Evolutionary conservation across 352 stramenopile species (phyloP), one percentile per base, ranked within the genome.

Genomic region (Lagenidium sp.): DNA sequence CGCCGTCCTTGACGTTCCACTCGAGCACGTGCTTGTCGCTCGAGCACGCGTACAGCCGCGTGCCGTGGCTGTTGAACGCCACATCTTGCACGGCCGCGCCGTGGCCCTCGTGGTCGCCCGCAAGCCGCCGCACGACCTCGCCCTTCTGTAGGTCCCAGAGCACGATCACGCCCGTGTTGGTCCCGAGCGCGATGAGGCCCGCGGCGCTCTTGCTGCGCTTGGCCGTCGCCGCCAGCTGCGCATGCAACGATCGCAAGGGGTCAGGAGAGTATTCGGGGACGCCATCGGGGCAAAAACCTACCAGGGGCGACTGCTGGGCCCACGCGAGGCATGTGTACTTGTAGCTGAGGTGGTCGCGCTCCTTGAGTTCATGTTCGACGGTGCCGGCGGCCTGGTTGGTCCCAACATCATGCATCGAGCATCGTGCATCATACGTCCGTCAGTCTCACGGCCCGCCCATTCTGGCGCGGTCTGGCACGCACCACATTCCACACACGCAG

Each of bases 401-500:
- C 37, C 25, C n/a, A n/a, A n/a, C n/a, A n/a, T n/a, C n/a, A n/a
- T n/a, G n/a, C n/a, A n/a, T n/a, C n/a, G n/a, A n/a, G n/a, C n/a
- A n/a, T n/a, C n/a, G n/a, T n/a, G n/a, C n/a, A n/a, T n/a, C n/a
- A n/a, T n/a, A n/a, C n/a, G n/a, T n/a, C n/a, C n/a, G n/a, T n/a
- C n/a, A n/a, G n/a, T n/a, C n/a, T n/a, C n/a, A n/a, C n/a, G n/a
- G n/a, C n/a, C n/a, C n/a, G n/a, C n/a, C n/a, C n/a, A n/a, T n/a
- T n/a, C n/a, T n/a, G n/a, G n/a, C n/a, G n/a, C n/a, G n/a, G n/a
- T n/a, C n/a, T n/a, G 6, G 12, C 18, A 72, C 68, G 52, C 48
- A 81, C 70, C 53, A 85, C 65, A 50, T 93, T 62, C 77, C 78
- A 93, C 34, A 93, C 60, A 63, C 85, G 85, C 39, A 93, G 66